Conservation (phyloP, 2,329 filamentous ascomycete genomes). For the Botrytis galanthina region DNA sequence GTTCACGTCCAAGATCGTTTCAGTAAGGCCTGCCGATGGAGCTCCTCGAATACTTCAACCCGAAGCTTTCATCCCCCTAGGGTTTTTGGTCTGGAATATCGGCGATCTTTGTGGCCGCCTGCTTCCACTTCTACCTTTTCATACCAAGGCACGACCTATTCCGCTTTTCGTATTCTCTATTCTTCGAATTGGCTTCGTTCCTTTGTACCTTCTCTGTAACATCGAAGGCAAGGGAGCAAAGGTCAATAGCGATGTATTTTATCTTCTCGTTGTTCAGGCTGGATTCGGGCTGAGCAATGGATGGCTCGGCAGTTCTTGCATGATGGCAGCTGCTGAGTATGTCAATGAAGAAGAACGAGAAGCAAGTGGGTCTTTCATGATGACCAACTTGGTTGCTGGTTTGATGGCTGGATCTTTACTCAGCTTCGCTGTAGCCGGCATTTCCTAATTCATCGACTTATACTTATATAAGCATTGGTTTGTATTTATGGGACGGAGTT, state of each 20-base stretch:
- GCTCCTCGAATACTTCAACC: conserved; percentile 64
- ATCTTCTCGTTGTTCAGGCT: conserved; percentile 78
- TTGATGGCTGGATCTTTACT: conserved; percentile 81
- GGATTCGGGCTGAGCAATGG: conserved; percentile 84
- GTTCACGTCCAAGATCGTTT: conserved; percentile 70
- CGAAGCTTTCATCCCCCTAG: conserved; percentile 81
- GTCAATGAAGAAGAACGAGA: conserved; percentile 81
- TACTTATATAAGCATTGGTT: not conserved
- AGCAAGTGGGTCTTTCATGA: conserved; percentile 92
- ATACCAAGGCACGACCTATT: conserved; percentile 59
- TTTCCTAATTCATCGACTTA: conserved; percentile 14
- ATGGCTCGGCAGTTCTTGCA: conserved; percentile 80
- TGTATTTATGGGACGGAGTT: conserved; percentile 13
- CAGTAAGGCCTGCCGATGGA: conserved; percentile 42
- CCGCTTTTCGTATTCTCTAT: conserved; percentile 67
- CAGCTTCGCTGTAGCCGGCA: conserved; percentile 69
- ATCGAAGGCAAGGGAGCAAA: conserved; percentile 71
- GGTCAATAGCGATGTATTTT: conserved; percentile 81
- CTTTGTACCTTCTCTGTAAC: conserved; percentile 88
- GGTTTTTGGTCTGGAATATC: conserved; percentile 89
- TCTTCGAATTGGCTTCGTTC: conserved; percentile 68
- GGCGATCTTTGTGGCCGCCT: conserved; percentile 81
- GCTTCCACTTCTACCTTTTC: conserved; percentile 57
- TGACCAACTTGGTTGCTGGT: conserved; percentile 80
- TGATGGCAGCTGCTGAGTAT: conserved; percentile 85